Evolutionary conservation across 2,329 filamentous ascomycete genomes (phyloP).

Genomic region (Cladosporium austrohemisphaericum): DNA sequence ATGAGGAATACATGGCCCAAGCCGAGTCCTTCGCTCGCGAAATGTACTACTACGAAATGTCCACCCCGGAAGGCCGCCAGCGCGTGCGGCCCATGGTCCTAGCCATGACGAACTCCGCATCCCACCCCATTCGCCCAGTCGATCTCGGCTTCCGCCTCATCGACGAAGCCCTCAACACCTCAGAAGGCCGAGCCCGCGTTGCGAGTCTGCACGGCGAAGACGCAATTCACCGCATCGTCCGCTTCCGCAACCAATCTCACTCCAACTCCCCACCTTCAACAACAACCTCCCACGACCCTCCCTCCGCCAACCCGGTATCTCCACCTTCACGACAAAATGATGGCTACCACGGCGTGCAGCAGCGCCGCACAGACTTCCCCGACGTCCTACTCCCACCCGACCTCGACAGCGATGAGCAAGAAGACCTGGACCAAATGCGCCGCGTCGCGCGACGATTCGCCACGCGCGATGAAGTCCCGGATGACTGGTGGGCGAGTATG

Average conservation of each 20-base stretch:
- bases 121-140: slow-evolving; percentile 23
- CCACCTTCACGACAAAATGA: slow-evolving; percentile 23
- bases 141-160: slow-evolving; percentile 33
- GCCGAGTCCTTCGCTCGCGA: slow-evolving; percentile 28
- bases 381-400: slow-evolving; percentile 24
- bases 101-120: no score
- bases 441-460: slow-evolving; percentile 68
- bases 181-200: slow-evolving; percentile 27
- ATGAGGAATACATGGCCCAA: slow-evolving; percentile 24
- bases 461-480: slow-evolving; percentile 69
- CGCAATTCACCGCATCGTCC: background rate
- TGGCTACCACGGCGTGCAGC: no score
- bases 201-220: slow-evolving; percentile 18
- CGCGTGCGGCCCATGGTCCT: slow-evolving; percentile 28
- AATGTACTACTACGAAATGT: slow-evolving; percentile 28
- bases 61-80: slow-evolving; percentile 23
- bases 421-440: slow-evolving; percentile 62
- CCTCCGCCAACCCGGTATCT: slow-evolving; percentile 21
- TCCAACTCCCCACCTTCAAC: slow-evolving; percentile 1
- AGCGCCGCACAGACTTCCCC: no score
- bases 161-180: slow-evolving; percentile 28
- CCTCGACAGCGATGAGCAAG: slow-evolving; percentile 21
- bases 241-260: background rate
- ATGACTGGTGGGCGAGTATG: slow-evolving; percentile 68
- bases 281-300: slow-evolving; percentile 13